phyloP scores from a whole-genome alignment of 164 flowering plant species.

The Euptelea pleiosperma region DNA sequence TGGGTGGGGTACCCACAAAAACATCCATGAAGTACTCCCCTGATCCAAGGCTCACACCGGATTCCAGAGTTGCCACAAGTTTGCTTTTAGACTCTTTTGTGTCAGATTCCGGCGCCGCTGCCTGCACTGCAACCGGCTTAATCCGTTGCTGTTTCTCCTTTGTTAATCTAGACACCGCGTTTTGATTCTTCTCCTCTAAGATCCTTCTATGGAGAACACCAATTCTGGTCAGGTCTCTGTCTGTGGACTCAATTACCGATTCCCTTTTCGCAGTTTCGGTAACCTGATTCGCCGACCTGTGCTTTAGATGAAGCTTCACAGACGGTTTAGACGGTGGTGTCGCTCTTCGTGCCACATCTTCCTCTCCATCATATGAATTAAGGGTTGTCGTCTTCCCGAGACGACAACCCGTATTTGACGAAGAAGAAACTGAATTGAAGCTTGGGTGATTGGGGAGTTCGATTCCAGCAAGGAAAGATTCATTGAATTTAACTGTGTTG shows the following conservation, averaged over 20 bases:
- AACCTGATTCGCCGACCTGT: slow-evolving; percentile 17
- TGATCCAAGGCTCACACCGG: slow-evolving; percentile 86
- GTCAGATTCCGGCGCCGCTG: slow-evolving; percentile 24
- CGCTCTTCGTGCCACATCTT: neutral
- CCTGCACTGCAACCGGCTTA: slow-evolving; percentile 14
- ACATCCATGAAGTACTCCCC: slow-evolving; percentile 99
- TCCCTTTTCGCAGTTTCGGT: slow-evolving; percentile 18
- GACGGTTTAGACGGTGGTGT: slow-evolving; percentile 7
- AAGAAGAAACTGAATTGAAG: slow-evolving; percentile 43
- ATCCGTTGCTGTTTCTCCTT: slow-evolving; percentile 4
- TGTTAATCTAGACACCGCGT: slow-evolving; percentile 26
- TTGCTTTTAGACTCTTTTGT: slow-evolving; percentile 24
- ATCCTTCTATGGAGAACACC: slow-evolving; percentile 53
- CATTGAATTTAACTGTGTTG: slow-evolving; percentile 19
- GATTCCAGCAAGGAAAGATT: slow-evolving; percentile 44
- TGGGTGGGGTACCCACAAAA: slow-evolving; percentile 89
- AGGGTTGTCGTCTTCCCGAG: slow-evolving; percentile 6
- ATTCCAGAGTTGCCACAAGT: slow-evolving; percentile 73
- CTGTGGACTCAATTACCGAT: slow-evolving; percentile 37
- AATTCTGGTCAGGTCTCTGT: slow-evolving; percentile 55
- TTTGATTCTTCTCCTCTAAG: slow-evolving; percentile 58
- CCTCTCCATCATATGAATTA: slow-evolving; percentile 11
- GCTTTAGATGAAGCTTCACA: slow-evolving; percentile 54
- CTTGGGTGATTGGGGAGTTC: slow-evolving; percentile 50
- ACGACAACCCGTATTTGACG: slow-evolving; percentile 31